These are phyloP conservation scores for Cytospora paraplurivora DNA, from an alignment of 2,329 filamentous ascomycete genomes.

Conservation along the genomic window DNA sequence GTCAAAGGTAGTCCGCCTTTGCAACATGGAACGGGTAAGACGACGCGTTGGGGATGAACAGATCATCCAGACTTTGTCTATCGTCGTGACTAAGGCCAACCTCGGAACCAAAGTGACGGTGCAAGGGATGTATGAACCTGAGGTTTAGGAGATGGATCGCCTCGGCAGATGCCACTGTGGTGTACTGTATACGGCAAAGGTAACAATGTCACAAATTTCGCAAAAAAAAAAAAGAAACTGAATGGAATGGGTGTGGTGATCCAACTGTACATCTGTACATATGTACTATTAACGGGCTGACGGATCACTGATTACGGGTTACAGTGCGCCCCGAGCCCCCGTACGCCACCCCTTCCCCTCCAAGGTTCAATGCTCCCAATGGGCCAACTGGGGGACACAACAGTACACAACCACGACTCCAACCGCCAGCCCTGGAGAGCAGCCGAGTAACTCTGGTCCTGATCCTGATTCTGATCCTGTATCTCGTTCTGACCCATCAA, in stretches of 20 bases:
- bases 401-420: too few relatives aligned
- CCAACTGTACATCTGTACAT: background rate
- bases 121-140: background rate
- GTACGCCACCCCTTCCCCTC: too few relatives aligned
- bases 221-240: too few relatives aligned
- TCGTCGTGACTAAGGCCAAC: background rate
- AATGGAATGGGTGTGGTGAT: background rate
- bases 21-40: background rate
- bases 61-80: background rate
- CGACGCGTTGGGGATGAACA: background rate
- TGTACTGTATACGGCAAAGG: too few relatives aligned
- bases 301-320: slow-evolving; percentile 1
- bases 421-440: too few relatives aligned
- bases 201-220: background rate
- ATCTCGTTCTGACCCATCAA: background rate
- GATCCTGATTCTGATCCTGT: too few relatives aligned
- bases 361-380: background rate
- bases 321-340: background rate
- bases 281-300: too few relatives aligned
- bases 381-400: background rate
- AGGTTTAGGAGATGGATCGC: background rate
- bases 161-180: background rate
- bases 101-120: background rate
- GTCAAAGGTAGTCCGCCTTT: background rate
- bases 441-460: too few relatives aligned